phyloP scores from a whole-genome alignment of 2,329 filamentous ascomycete genomes.

The Stromatinia cepivora region DNA sequence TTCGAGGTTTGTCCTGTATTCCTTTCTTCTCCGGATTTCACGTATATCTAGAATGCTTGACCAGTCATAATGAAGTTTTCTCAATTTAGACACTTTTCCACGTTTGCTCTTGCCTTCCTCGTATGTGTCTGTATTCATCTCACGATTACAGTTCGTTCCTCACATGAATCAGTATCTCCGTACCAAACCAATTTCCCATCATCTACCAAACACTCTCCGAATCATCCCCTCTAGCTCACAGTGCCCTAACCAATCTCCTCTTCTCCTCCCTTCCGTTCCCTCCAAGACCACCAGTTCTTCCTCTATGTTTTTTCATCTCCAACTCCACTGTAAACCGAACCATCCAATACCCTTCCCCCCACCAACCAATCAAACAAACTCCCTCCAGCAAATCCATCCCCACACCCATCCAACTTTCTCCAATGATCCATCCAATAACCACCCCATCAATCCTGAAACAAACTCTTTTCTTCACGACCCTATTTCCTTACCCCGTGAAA shows the following conservation, averaged over 20 bases:
- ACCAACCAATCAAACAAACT: neutral
- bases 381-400: neutral
- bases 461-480: neutral
- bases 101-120: conserved; percentile 6
- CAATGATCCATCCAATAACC: conserved; percentile 1
- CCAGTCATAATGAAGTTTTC: neutral
- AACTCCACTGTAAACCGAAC: neutral
- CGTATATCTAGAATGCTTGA: too few species aligned
- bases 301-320: neutral
- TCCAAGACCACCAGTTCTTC: neutral
- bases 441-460: conserved; percentile 10
- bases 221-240: neutral
- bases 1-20: neutral
- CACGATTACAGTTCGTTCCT: neutral
- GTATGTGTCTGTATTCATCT: neutral
- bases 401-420: neutral
- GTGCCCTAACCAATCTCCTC: neutral
- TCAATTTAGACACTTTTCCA: neutral
- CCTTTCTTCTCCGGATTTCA: neutral
- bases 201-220: neutral
- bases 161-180: conserved; percentile 1
- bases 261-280: conserved; percentile 1
- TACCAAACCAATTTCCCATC: neutral
- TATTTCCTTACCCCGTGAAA: conserved; percentile 10
- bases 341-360: neutral